These are phyloP conservation scores for Auricularia heimuer DNA, from an alignment of 768 basidiomycete species.

Conservation along the genomic window DNA sequence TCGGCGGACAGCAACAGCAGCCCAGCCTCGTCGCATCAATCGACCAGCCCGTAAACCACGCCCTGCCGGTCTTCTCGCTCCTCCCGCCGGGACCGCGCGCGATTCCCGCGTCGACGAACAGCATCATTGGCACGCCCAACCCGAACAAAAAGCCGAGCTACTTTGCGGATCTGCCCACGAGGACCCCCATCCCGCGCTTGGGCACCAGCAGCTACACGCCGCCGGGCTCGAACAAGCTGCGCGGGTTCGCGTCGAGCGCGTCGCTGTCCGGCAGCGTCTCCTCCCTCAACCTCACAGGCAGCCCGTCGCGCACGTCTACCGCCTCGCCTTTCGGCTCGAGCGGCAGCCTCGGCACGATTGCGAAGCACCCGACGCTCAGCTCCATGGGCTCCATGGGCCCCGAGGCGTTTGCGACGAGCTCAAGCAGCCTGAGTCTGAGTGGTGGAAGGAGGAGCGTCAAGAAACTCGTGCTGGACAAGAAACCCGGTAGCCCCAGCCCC, in stretches of 20 bases:
- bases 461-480: constrained; percentile 84
- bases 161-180: constrained; percentile 66
- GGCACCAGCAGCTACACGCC: constrained; percentile 37
- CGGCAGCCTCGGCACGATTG: neutral
- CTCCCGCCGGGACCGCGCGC: constrained; percentile 62
- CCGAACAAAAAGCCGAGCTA: constrained; percentile 61
- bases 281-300: neutral
- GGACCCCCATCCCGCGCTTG: constrained; percentile 59
- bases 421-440: constrained; percentile 44
- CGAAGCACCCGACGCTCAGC: neutral
- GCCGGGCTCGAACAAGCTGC: constrained; percentile 52
- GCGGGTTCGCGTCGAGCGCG: constrained; percentile 46
- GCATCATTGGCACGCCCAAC: neutral
- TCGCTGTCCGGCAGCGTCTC: neutral
- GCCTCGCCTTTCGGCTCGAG: neutral
- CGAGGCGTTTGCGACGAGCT: constrained; percentile 47
- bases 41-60: constrained; percentile 69
- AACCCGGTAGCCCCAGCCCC: constrained; percentile 26
- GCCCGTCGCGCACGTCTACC: neutral
- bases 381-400: constrained; percentile 25
- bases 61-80: constrained; percentile 42
- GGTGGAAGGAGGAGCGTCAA: constrained; percentile 77
- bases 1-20: constrained; percentile 9
- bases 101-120: constrained; percentile 44
- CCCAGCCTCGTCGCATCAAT: constrained; percentile 50